Base-by-base conservation (phyloP, 495 filamentous ascomycete genomes). In the Tricharina praecox region DNA sequence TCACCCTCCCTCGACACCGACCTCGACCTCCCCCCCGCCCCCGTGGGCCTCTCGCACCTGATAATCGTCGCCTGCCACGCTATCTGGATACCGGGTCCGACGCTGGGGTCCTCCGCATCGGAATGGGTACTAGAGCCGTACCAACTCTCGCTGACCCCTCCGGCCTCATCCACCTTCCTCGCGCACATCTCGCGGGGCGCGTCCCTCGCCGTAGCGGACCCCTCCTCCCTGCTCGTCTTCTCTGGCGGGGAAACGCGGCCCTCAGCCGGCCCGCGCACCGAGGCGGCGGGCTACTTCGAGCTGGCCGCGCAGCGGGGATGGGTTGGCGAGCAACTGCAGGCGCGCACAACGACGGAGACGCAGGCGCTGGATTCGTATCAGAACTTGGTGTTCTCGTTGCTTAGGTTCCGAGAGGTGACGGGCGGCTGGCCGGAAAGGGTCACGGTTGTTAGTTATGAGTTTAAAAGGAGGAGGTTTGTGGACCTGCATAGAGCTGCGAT, bases 11-110 rank as follows among this genome's bases (percentile, higher is more conserved):
- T 34, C 28, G 10, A 15, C 11, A 46, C 40, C 40, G 7, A 16
- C 19, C 45, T 28, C n/a, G 47, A 58, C 23, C 35, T 57, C 5
- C 49, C 42, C 4, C 39, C 16, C 9, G 41, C 39, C 23, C 21
- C 47, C 19, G 5, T 13, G 1, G 50, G 40, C 9, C 3, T 59
- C 19, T 51, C 45, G 25, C 54, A 47, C 53, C 68, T 88, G 0
- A 73, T 90, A 3, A 63, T 88, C 36, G 79, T 88, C 39, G 85
- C 82, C 63, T 83, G 84, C 53, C 84, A 92, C 60, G 81, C 75
- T 0, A 83, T 90, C 25, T 90, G 81, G 68, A 61, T 70, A 15
- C 76, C 78, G 35, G 81, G 79, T 0, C 66, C 69, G n/a, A 64
- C 63, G 2, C 63, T 68, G 3, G 81, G 78, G 9, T 46, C 57